phyloP scores from a whole-genome alignment of 2,329 filamentous ascomycete species.

The Cryphonectria parasitica region DNA sequence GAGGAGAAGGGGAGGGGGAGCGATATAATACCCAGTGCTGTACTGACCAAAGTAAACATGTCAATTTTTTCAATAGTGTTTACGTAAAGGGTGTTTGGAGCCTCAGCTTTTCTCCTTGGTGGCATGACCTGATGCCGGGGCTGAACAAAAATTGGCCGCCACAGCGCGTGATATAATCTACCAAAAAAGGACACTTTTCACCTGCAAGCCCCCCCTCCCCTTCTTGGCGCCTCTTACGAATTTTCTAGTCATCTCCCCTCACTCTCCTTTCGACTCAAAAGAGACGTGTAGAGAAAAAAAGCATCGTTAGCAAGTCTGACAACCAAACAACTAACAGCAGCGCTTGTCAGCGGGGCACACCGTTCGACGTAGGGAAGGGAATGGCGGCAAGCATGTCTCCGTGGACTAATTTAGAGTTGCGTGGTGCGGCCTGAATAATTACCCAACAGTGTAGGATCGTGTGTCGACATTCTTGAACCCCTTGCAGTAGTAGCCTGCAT shows the following conservation, averaged over 20 bases:
- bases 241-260: not conserved
- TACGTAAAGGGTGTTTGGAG: not conserved
- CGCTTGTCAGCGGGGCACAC: not conserved
- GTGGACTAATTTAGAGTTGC: conserved; percentile 1
- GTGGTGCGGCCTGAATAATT: not conserved
- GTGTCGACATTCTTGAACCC: not conserved
- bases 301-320: not conserved
- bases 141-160: not conserved
- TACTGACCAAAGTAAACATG: not conserved
- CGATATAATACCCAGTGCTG: not conserved
- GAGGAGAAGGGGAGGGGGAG: not conserved
- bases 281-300: not conserved
- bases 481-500: conserved; percentile 9
- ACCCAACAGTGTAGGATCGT: not conserved
- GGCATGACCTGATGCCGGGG: not conserved
- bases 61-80: too few species aligned
- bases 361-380: not conserved
- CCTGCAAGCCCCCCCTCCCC: not conserved
- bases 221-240: not conserved
- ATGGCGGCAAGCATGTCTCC: not conserved
- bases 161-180: not conserved
- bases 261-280: not conserved
- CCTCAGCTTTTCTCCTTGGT: not conserved
- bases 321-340: not conserved
- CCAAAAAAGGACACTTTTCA: not conserved